Base-by-base conservation (phyloP, 1,284 basidiomycete genomes). In the Ustilago nuda region DNA sequence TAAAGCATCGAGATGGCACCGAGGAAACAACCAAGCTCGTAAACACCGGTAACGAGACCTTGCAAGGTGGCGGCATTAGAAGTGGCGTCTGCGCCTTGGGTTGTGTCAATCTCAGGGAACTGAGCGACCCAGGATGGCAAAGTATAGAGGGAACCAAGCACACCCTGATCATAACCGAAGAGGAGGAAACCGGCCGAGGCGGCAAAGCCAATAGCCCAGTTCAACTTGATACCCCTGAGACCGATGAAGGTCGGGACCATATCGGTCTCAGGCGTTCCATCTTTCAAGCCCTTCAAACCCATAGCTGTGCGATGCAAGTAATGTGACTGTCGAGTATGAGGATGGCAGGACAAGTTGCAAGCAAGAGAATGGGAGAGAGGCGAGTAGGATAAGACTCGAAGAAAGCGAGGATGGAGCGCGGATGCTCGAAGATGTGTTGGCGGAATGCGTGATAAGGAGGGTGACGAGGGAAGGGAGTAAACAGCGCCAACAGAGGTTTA, bases 101-200 rank as follows among this genome's bases (percentile, higher is more conserved):
- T 56, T 6, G 81, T 82, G 68, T 85, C 67, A 56, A 85, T 85
- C 27, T 56, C 13, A 19, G 83, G 83, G 52, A 84, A 85, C 11
- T 61, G 62, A 8, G 30, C n/a, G 30, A 41, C 54, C 76, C 83
- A 85, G 9, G 78, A 71, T 0, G 73, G 76, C 13, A 85, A 73
- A 8, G 81, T 83, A 51, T 84, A 76, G 30, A 85, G 72, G 66
- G 80, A 80, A 15, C 82, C 82, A 53, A 84, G 78, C 23, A 85
- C 83, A 78, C 83, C 83, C 61, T 85, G 82, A 58, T 85, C 82
- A 56, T 82, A 84, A 56, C 82, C 82, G 61, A 84, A 84, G 15
- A 84, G 62, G 13, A 84, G 70, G 71, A 84, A 84, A 71, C 83
- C 83, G 17, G 82, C 79, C 32, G 82, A 82, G 19, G 82, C 81